A percentile compares a stretch with the other conserved stretches of the same genome.
phyloP scores from a whole-genome alignment of 371 early-diverging fungal genomes.

The Mortierella sp. region DNA sequence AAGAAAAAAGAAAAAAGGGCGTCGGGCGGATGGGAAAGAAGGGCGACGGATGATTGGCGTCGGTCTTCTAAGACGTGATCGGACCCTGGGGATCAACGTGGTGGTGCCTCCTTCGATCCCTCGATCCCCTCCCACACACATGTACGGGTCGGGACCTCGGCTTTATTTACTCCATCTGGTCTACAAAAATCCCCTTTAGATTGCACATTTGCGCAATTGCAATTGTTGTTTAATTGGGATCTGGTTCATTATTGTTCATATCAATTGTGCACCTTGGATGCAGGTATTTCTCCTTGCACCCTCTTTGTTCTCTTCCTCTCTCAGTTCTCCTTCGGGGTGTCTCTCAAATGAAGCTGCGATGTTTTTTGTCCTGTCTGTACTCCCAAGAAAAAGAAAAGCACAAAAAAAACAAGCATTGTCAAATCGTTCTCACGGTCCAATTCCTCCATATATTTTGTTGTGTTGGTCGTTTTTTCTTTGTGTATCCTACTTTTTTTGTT shows the following conservation, averaged over 20 bases:
- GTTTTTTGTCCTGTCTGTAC: conserved; percentile 1
- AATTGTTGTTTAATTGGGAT: background rate
- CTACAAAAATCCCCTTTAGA: background rate
- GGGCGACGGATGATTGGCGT: conserved; percentile 1
- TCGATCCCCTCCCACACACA: background rate
- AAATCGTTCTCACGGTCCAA: conserved; percentile 4
- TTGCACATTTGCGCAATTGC: conserved; percentile 3
- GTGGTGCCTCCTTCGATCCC: background rate
- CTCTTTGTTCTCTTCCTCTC: background rate
- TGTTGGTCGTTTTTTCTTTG: background rate
- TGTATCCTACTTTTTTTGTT: conserved; percentile 8
- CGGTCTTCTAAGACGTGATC: conserved; percentile 1
- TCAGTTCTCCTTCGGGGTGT: no score
- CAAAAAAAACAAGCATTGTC: background rate
- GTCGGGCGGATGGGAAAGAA: conserved; percentile 11
- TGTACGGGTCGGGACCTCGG: conserved; percentile 4
- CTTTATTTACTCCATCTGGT: conserved; percentile 6
- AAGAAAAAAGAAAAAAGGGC: background rate
- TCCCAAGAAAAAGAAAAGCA: background rate
- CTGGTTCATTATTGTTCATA: background rate
- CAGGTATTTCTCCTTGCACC: background rate
- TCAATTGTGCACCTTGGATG: background rate
- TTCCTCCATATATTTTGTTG: conserved; percentile 4
- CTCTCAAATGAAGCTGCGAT: no score
- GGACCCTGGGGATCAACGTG: conserved; percentile 6